A percentile compares a stretch with the other conserved stretches of the same genome.
Evolutionary conservation across 1,139 yeast species (phyloP).

Genomic region (Meyerozyma athensensis): DNA sequence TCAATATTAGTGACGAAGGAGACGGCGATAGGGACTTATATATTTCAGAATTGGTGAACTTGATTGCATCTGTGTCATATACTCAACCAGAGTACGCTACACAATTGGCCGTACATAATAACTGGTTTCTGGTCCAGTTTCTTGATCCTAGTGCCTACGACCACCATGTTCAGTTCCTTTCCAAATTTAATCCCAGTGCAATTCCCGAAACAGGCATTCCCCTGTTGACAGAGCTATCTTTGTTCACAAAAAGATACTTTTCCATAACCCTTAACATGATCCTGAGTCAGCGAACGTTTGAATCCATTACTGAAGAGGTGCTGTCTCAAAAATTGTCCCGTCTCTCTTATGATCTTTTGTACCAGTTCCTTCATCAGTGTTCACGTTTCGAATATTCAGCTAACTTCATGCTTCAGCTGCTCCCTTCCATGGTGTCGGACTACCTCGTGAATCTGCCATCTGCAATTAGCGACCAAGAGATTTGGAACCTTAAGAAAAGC

Average conservation of each 20-base stretch:
- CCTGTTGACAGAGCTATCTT: background rate
- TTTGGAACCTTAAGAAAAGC: background rate
- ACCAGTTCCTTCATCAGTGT: background rate
- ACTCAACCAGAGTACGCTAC: background rate
- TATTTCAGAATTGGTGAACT: background rate
- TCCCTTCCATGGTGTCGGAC: background rate
- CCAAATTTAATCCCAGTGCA: slow-evolving; percentile 1
- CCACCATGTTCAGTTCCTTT: background rate
- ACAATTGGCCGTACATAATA: background rate
- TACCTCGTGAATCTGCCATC: slow-evolving; percentile 1
- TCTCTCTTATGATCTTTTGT: slow-evolving; percentile 1
- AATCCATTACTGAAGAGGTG: background rate
- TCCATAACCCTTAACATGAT: background rate
- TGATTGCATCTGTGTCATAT: background rate
- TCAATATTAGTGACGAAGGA: background rate
- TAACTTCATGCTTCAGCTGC: background rate
- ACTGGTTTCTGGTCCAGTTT: background rate
- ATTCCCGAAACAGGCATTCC: background rate
- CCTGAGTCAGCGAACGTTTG: background rate
- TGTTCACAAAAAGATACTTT: background rate
- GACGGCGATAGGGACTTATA: background rate
- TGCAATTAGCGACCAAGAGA: background rate
- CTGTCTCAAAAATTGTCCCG: background rate
- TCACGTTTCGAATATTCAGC: background rate
- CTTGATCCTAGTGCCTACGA: background rate